A percentile compares a stretch with the other conserved stretches of the same genome.
These are phyloP conservation scores for Geosiphon pyriformis DNA, from an alignment of 192 early-diverging fungal genomes.

Conservation along the genomic window DNA sequence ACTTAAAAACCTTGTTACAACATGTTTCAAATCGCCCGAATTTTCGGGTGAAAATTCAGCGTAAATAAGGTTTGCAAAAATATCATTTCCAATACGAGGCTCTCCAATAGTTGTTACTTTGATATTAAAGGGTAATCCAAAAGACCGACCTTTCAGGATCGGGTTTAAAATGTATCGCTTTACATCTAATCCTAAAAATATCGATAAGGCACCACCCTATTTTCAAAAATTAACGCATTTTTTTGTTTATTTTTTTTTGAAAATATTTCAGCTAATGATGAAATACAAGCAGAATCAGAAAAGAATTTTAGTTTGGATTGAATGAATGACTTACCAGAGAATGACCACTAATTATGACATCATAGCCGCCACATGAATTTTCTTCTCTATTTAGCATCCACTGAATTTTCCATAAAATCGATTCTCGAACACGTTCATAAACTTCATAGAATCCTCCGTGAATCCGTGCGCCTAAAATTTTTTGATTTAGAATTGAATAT, in stretches of 20 bases:
- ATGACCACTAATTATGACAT: constrained; percentile 12
- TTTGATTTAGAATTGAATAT: background rate
- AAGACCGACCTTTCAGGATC: background rate
- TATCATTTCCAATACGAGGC: constrained; percentile 12
- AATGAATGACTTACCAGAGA: constrained; percentile 11
- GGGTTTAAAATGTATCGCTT: constrained; percentile 16
- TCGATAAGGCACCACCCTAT: constrained; percentile 12
- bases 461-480: constrained; percentile 8
- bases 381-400: constrained; percentile 7
- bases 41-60: background rate
- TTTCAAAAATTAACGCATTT: no score
- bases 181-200: constrained; percentile 10
- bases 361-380: constrained; percentile 11
- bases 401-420: constrained; percentile 11
- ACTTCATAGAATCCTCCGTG: constrained; percentile 11
- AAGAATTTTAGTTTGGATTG: no score
- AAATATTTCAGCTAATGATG: no score
- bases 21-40: background rate
- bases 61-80: background rate
- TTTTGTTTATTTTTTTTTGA: no score
- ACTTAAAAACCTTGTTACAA: constrained; percentile 3
- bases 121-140: background rate
- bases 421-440: background rate
- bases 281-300: no score
- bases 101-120: constrained; percentile 8